Percentiles rank a stretch among this genome's conserved stretches.
phyloP scores from a whole-genome alignment of 345 rosid genomes.

The Camelina neglecta region DNA sequence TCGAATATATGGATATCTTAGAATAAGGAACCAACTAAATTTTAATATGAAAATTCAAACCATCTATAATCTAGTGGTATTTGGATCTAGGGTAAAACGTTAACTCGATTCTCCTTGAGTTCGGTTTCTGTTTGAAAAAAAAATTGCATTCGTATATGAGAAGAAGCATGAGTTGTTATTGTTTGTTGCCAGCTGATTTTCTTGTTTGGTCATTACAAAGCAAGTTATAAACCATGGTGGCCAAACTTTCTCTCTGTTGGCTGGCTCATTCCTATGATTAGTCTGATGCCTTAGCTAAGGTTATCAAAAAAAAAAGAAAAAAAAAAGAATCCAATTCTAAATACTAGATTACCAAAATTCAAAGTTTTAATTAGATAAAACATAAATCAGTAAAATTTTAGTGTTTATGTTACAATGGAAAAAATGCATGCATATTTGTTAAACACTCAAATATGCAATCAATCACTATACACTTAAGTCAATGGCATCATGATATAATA shows the following conservation, averaged over 20 bases:
- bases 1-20: conserved; percentile 16
- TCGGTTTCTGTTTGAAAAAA: too few species aligned
- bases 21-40: conserved; percentile 1
- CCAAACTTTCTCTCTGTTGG: not conserved
- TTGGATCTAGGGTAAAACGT: too few species aligned
- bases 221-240: too few species aligned
- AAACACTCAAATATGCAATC: not conserved
- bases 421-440: conserved; percentile 5
- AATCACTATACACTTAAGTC: conserved; percentile 12
- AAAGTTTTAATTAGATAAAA: too few species aligned
- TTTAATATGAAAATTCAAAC: not conserved
- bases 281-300: too few species aligned
- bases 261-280: too few species aligned
- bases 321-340: not conserved
- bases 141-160: not conserved
- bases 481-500: not conserved
- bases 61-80: not conserved
- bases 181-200: not conserved
- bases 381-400: not conserved
- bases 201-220: too few species aligned
- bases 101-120: not conserved
- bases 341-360: not conserved
- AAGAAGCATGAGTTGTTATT: too few species aligned
- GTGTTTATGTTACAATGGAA: not conserved
- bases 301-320: too few species aligned